Evolutionary conservation across 495 filamentous ascomycete genomes (phyloP).

Genomic region (Hypoxylon cercidicola): DNA sequence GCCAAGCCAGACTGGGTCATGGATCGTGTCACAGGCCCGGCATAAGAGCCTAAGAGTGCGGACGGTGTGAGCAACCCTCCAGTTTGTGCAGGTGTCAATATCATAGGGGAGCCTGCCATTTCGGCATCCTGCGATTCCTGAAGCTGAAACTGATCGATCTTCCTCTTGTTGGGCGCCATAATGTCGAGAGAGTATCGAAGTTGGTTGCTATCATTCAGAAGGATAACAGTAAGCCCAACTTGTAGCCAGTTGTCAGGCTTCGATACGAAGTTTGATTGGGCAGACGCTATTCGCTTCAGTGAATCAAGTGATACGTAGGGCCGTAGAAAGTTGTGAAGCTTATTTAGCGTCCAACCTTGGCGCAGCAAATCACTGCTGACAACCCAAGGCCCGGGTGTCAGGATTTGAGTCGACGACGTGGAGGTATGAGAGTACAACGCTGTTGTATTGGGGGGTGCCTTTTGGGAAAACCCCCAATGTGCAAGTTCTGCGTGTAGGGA

Average conservation of each 20-base stretch:
- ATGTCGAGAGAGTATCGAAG: background rate
- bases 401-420: background rate
- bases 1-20: slow-evolving; percentile 14
- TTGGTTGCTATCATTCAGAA: background rate
- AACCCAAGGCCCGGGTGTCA: background rate
- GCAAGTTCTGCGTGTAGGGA: background rate
- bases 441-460: background rate
- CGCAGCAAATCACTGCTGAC: background rate
- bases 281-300: too few species aligned
- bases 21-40: slow-evolving; percentile 34
- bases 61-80: background rate
- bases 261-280: too few species aligned
- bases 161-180: background rate
- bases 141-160: background rate
- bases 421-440: background rate
- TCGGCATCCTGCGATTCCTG: slow-evolving; percentile 6
- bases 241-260: too few species aligned
- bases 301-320: too few species aligned
- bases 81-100: slow-evolving; percentile 16
- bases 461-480: background rate
- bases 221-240: too few species aligned
- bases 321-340: too few species aligned
- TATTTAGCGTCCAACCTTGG: background rate
- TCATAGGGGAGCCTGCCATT: slow-evolving; percentile 25
- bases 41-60: background rate